Conservation (phyloP, 768 basidiomycete genomes). For the Lentinula guzmanii region DNA sequence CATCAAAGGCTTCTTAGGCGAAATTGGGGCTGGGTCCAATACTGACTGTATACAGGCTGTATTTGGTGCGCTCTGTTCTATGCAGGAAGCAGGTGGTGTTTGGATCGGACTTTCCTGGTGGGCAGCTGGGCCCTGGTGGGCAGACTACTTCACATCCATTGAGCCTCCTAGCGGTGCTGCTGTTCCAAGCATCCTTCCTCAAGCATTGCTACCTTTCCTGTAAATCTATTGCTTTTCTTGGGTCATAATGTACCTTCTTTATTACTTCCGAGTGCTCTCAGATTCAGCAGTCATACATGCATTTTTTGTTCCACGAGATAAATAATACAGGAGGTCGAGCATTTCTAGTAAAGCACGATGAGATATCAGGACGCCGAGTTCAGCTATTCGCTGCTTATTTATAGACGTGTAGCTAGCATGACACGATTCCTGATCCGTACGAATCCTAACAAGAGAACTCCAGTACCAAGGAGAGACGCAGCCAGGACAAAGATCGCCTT, state of each 20-base stretch:
- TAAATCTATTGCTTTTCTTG: slow-evolving; percentile 18
- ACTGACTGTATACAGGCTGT: slow-evolving; percentile 32
- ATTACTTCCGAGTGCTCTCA: too few relatives aligned
- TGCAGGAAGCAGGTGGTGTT: slow-evolving; percentile 50
- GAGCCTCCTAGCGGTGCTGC: slow-evolving; percentile 55
- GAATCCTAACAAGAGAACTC: slow-evolving; percentile 40
- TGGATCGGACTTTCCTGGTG: slow-evolving; percentile 40
- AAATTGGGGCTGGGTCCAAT: slow-evolving; percentile 51
- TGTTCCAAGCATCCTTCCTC: slow-evolving; percentile 47
- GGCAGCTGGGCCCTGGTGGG: slow-evolving; percentile 44
- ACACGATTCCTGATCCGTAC: slow-evolving; percentile 16
- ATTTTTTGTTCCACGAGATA: too few relatives aligned
- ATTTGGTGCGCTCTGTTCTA: slow-evolving; percentile 47
- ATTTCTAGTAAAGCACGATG: neutral
- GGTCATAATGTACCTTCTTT: neutral
- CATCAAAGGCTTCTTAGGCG: slow-evolving; percentile 60
- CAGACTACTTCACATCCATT: slow-evolving; percentile 48
- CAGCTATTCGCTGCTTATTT: neutral
- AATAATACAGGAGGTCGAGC: too few relatives aligned
- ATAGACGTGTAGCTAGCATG: neutral
- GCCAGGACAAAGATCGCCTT: slow-evolving; percentile 65
- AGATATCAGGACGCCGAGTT: neutral
- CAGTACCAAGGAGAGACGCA: slow-evolving; percentile 43
- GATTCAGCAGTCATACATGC: neutral
- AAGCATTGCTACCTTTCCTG: slow-evolving; percentile 50